Base-by-base conservation (phyloP, 257 asterid genomes). In the Jasminum sambac region DNA sequence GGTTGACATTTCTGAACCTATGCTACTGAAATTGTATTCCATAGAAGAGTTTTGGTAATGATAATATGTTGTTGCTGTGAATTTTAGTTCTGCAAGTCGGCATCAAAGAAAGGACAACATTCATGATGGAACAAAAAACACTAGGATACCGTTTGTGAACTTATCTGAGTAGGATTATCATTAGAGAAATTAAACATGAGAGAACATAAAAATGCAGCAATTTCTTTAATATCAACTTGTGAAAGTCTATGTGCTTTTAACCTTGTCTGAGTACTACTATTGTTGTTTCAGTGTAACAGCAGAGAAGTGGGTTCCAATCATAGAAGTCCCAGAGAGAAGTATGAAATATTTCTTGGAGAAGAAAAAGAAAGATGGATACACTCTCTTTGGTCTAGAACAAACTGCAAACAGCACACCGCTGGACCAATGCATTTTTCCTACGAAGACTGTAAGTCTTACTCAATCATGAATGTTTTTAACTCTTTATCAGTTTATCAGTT, bases 371-470 rank as follows among this genome's bases (percentile, higher is more conserved):
- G 91, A 90, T 78, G 97, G 97, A 23, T 93, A 66, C 69, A 78
- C 95, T 74, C 79, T 93, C 85, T 76, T 90, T 67, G 98, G 97
- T 71, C 86, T 93, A 72, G 98, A 93, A 88, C 98, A 93, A 83
- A 93, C 98, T 73, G 97, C 98, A 64, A 90, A 93, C 72, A 93
- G 98, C 82, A 69, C 83, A 66, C 84, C 98, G 37, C 87, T 93
- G 52, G 96, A 93, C 82, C 83, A 78, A 67, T 90, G 85, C 83
- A 76, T 63, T 63, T 93, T 93, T 73, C 90, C 94, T 16, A 75
- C 72, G 70, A 93, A 87, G 75, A 84, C 88, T 26, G 97, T 87
- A 78, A 75, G 91, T 83, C 55, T 55, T 55, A 23, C 23, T 55
- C 34, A 23, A 21, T 55, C 36, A 6, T 23, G 34, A 6, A 52